phyloP scores from a whole-genome alignment of 2,329 filamentous ascomycete species.

The Didymella glomerata region DNA sequence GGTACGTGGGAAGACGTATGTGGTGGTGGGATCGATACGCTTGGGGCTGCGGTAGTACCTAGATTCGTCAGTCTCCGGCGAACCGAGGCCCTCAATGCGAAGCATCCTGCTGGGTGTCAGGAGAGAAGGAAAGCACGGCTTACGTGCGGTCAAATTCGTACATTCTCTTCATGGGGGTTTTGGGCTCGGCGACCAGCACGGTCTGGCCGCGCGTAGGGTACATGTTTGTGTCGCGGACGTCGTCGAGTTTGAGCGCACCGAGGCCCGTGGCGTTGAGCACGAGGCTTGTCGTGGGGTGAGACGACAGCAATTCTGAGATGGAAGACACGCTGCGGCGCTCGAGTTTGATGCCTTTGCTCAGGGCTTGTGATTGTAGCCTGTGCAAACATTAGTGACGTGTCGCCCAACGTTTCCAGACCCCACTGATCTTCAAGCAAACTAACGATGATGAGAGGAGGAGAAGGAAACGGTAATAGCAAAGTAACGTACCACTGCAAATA shows the following conservation, averaged over 20 bases:
- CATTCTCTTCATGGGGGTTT: slow-evolving; percentile 52
- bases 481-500: slow-evolving; percentile 49
- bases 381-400: neutral
- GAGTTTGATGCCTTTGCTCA: slow-evolving; percentile 71
- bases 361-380: slow-evolving; percentile 68
- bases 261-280: slow-evolving; percentile 88
- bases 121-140: neutral
- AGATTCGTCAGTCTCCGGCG: slow-evolving; percentile 10
- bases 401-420: too few relatives aligned
- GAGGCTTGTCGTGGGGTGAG: slow-evolving; percentile 71
- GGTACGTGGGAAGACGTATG: slow-evolving; percentile 57
- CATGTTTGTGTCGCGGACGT: slow-evolving; percentile 77
- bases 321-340: slow-evolving; percentile 62
- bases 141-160: slow-evolving; percentile 31
- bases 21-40: slow-evolving; percentile 53
- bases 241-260: slow-evolving; percentile 77
- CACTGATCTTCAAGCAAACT: too few relatives aligned
- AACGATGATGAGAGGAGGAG: too few relatives aligned
- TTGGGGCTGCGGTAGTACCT: slow-evolving; percentile 53
- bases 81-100: neutral
- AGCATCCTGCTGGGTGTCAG: neutral
- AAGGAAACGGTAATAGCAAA: too few relatives aligned
- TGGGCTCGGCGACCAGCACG: slow-evolving; percentile 70
- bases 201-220: slow-evolving; percentile 82
- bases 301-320: slow-evolving; percentile 70